These are phyloP conservation scores for Aurinia saxatilis DNA, from an alignment of 345 rosid species.

Conservation along the genomic window DNA sequence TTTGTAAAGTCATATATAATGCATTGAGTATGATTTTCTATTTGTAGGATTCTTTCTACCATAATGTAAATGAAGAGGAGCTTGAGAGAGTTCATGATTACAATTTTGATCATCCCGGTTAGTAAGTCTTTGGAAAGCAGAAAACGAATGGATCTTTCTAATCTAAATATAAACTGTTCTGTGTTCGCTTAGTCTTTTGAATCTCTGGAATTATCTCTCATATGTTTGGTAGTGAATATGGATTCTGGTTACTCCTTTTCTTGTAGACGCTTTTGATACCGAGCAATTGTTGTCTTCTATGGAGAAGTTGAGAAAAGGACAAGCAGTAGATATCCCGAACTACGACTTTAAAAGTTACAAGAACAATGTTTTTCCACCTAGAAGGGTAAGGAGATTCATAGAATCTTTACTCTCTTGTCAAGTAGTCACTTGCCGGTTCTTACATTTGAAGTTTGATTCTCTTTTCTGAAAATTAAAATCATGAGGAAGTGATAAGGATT, in stretches of 20 bases:
- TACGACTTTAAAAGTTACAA: constrained; percentile 91
- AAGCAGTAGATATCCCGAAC: constrained; percentile 84
- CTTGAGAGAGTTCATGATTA: constrained; percentile 74
- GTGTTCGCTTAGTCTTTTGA: background rate
- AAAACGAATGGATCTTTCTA: background rate
- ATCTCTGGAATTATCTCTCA: background rate
- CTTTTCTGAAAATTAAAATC: background rate
- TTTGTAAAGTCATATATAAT: background rate
- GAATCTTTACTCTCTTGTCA: background rate
- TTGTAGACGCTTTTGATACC: constrained; percentile 86
- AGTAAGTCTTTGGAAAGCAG: constrained; percentile 19
- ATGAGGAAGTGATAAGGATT: background rate
- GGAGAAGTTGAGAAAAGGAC: constrained; percentile 76
- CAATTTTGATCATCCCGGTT: constrained; percentile 98
- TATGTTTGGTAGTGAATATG: background rate
- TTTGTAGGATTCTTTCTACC: constrained; percentile 88
- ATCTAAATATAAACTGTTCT: background rate
- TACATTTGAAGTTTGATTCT: background rate
- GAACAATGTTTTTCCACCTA: constrained; percentile 39
- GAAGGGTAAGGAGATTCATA: constrained; percentile 42
- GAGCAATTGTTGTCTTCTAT: constrained; percentile 59
- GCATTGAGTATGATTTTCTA: background rate
- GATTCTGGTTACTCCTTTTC: background rate
- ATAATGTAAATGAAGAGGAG: constrained; percentile 76
- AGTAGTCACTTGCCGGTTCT: background rate